These are phyloP conservation scores for Mimosa bimucronata DNA, from an alignment of 306 rosid species.

Conservation along the genomic window DNA sequence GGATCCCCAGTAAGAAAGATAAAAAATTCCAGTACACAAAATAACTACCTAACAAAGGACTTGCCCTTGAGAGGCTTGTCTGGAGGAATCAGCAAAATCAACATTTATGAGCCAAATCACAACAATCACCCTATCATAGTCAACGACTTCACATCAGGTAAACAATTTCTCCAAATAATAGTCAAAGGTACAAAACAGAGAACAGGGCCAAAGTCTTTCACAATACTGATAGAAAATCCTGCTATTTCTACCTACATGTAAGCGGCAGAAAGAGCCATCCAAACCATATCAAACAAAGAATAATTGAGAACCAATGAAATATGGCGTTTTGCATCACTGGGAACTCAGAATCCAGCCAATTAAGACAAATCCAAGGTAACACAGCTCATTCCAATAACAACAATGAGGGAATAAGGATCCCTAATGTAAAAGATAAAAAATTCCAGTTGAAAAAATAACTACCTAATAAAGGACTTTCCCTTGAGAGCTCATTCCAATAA, in stretches of 20 bases:
- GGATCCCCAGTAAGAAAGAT: not conserved
- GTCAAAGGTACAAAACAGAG: no score
- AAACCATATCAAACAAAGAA: not conserved
- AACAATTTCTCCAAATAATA: no score
- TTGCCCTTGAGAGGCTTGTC: conserved; percentile 55
- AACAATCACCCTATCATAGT: no score
- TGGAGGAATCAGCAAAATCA: no score
- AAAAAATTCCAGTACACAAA: not conserved
- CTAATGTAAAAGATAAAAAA: no score
- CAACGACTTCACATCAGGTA: no score
- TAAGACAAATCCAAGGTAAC: not conserved
- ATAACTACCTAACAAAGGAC: conserved; percentile 66
- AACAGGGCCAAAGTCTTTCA: not conserved
- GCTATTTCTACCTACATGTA: not conserved
- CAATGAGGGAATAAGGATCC: not conserved
- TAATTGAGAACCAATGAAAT: not conserved
- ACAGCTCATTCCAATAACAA: not conserved
- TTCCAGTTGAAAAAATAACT: no score
- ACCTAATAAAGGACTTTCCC: no score
- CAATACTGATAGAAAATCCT: not conserved
- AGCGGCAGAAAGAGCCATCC: not conserved
- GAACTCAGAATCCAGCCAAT: not conserved
- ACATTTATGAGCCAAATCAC: no score
- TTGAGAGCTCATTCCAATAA: not conserved
- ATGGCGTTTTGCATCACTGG: not conserved